These are phyloP conservation scores for Talaromyces atroroseus DNA, from an alignment of 2,329 filamentous ascomycete genomes.

Conservation along the genomic window DNA sequence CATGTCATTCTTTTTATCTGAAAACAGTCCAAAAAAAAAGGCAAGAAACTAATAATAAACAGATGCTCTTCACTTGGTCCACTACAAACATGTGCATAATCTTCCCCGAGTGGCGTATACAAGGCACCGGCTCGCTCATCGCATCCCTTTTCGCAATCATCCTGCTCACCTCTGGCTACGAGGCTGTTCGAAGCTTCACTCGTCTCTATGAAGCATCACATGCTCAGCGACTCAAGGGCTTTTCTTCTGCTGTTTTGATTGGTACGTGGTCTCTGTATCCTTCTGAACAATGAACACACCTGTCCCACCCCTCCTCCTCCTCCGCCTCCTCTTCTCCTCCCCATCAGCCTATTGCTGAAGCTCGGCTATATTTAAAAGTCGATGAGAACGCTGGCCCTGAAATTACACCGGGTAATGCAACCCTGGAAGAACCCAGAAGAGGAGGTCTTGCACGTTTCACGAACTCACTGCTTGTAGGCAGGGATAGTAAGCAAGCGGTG, in stretches of 20 bases:
- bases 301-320: not conserved
- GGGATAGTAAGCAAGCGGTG: slow-evolving; percentile 54
- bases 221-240: slow-evolving; percentile 46
- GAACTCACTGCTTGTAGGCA: slow-evolving; percentile 72
- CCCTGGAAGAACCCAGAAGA: slow-evolving; percentile 5
- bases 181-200: slow-evolving; percentile 72
- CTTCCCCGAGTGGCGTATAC: slow-evolving; percentile 86
- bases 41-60: not conserved
- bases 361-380: slow-evolving; percentile 27
- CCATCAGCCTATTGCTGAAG: slow-evolving; percentile 15
- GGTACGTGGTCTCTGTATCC: slow-evolving; percentile 25
- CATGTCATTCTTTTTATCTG: not conserved
- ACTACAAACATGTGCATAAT: slow-evolving; percentile 92
- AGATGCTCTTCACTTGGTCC: slow-evolving; percentile 99
- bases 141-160: slow-evolving; percentile 78
- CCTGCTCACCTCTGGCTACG: slow-evolving; percentile 83
- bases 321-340: not conserved
- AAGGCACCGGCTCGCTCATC: slow-evolving; percentile 66
- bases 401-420: not conserved
- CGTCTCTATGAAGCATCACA: slow-evolving; percentile 65
- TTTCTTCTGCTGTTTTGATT: slow-evolving; percentile 28
- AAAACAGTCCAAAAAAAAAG: not conserved
- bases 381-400: slow-evolving; percentile 28
- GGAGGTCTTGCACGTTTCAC: slow-evolving; percentile 37
- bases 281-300: too few relatives aligned